Evolutionary conservation across 352 stramenopile species (phyloP), one percentile per base, ranked within the genome.

Genomic region (Phytophthora fragariaefolia): DNA sequence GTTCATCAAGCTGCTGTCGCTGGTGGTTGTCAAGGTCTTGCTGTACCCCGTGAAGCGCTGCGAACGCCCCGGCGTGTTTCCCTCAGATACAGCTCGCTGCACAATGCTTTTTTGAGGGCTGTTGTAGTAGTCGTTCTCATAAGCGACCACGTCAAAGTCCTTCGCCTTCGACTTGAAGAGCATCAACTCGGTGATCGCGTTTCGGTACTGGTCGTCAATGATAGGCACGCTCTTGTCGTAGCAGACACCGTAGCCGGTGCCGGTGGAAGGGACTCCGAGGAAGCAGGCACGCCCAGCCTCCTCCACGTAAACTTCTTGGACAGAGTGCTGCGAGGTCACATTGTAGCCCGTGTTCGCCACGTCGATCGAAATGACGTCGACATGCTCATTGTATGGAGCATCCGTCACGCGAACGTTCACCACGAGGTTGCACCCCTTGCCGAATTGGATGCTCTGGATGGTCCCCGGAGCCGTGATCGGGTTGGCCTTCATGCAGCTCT

Each of bases 381-480:
- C 57, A 23, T 76, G 70, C 36, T 82, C 60, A 48, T 56, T 53
- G 48, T 73, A 87, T 1, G 76, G 76, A 20, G 60, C 56, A 6
- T 75, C 79, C n/a, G 66, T 50, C 38, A 84, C 74, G 24, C 71
- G 71, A 1, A 83, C 32, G 47, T 82, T 84, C 23, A 59, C 69
- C 13, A 83, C 70, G 23, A 87, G 63, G 18, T 77, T 50, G 40
- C 75, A 83, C 10, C 58, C 63, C 7, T 66, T 51, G 18, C 54
- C 63, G 54, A 87, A 85, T 59, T 80, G 73, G 64, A 87, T 73
- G 46, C 71, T 85, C 34, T 64, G 66, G 58, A 87, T 82, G 18
- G 73, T 74, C 4, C 62, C 58, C 8, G 79, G 76, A 12, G 73
- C 52, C 4, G 36, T 59, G 49, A 87, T 82, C 2, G 66, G 63